phyloP scores from a whole-genome alignment of 106 monocot genomes.

The Dioscorea zingiberensis region DNA sequence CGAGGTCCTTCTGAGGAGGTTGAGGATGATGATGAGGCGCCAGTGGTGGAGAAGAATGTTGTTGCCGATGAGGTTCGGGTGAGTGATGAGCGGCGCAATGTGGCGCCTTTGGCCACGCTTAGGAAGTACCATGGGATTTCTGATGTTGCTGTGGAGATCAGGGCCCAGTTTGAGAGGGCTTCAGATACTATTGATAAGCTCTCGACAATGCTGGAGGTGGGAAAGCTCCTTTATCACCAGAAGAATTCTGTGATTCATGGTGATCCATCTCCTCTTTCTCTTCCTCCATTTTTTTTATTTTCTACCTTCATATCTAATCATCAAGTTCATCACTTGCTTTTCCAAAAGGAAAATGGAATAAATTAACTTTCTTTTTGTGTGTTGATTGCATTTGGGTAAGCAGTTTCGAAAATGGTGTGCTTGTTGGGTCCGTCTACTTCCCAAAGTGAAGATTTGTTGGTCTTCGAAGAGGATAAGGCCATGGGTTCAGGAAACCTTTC shows the following conservation, averaged over 20 bases:
- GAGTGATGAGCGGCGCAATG: slow-evolving; percentile 16
- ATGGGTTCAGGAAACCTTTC: slow-evolving; percentile 29
- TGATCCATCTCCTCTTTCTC: slow-evolving; percentile 8
- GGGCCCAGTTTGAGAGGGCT: slow-evolving; percentile 41
- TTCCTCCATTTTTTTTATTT: background rate
- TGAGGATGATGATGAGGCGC: slow-evolving; percentile 28
- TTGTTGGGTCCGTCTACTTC: slow-evolving; percentile 15
- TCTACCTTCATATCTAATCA: background rate
- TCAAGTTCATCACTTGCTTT: no score
- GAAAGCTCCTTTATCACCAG: slow-evolving; percentile 38
- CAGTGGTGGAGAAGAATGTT: slow-evolving; percentile 48
- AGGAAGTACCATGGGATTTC: slow-evolving; percentile 8
- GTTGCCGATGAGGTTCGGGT: slow-evolving; percentile 23
- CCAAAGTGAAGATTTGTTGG: slow-evolving; percentile 26
- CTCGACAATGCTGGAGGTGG: slow-evolving; percentile 49
- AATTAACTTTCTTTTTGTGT: no score
- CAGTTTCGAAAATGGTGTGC: slow-evolving; percentile 48
- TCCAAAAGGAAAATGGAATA: no score
- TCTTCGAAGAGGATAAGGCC: slow-evolving; percentile 33
- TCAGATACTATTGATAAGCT: slow-evolving; percentile 33
- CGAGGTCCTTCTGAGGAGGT: background rate
- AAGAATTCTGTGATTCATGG: slow-evolving; percentile 42
- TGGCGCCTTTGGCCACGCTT: slow-evolving; percentile 3
- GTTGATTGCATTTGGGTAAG: background rate
- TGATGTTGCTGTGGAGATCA: slow-evolving; percentile 42